These are phyloP conservation scores for Aspergillus incahuasiensis DNA, from an alignment of 495 filamentous ascomycete species.

Conservation along the genomic window DNA sequence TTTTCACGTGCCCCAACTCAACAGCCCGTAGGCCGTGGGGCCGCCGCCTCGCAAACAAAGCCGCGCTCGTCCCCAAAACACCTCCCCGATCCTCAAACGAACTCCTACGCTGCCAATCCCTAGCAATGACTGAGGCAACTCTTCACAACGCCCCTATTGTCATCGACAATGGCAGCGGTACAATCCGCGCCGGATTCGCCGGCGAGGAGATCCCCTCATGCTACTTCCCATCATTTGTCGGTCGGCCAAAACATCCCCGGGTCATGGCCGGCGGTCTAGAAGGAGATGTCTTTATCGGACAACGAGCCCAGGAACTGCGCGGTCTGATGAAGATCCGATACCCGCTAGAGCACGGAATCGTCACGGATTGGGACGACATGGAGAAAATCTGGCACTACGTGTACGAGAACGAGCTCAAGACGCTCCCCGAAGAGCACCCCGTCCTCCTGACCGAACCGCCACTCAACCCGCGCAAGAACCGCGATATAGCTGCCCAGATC, in stretches of 20 bases:
- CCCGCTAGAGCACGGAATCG: slow-evolving; percentile 94
- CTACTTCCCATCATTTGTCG: slow-evolving; percentile 97
- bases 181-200: slow-evolving; percentile 94
- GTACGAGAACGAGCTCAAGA: slow-evolving; percentile 82
- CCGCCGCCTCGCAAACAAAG: slow-evolving; percentile 21
- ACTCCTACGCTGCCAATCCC: slow-evolving; percentile 19
- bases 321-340: slow-evolving; percentile 93
- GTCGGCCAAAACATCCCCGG: slow-evolving; percentile 92
- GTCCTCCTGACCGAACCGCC: slow-evolving; percentile 96
- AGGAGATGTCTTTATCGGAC: slow-evolving; percentile 95
- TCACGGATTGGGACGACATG: slow-evolving; percentile 99
- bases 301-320: slow-evolving; percentile 84
- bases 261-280: slow-evolving; percentile 94
- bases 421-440: slow-evolving; percentile 96
- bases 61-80: slow-evolving; percentile 21
- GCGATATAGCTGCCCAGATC: slow-evolving; percentile 94
- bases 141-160: slow-evolving; percentile 97
- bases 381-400: slow-evolving; percentile 96
- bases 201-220: slow-evolving; percentile 94
- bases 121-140: slow-evolving; percentile 68
- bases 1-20: slow-evolving; percentile 6
- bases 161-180: slow-evolving; percentile 97
- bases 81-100: slow-evolving; percentile 6
- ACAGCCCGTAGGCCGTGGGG: slow-evolving; percentile 34
- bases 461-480: slow-evolving; percentile 91